These are phyloP conservation scores for Alliaria petiolata DNA, from an alignment of 345 rosid genomes.

Conservation along the genomic window DNA sequence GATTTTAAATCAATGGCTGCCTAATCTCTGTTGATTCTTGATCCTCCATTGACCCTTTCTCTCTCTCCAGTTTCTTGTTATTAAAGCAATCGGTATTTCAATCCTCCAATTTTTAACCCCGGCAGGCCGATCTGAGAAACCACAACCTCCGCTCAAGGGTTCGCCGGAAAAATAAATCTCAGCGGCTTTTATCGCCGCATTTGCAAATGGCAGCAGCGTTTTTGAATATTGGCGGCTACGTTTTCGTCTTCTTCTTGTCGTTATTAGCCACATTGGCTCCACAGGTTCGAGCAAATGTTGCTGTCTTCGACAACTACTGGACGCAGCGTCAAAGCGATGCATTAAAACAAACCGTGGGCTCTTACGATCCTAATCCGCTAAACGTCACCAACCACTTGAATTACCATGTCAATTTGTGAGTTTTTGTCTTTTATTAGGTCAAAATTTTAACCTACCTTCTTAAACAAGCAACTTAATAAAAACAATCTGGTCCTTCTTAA, in stretches of 20 bases:
- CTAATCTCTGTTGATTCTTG: conserved; percentile 6
- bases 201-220: conserved; percentile 15
- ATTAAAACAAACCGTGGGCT: neutral
- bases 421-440: conserved; percentile 5
- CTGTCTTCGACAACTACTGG: conserved; percentile 26
- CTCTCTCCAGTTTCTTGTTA: neutral
- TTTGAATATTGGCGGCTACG: neutral
- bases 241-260: conserved; percentile 6
- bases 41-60: conserved; percentile 1
- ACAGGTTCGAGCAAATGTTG: conserved; percentile 12
- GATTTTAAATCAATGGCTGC: neutral
- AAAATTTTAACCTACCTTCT: neutral
- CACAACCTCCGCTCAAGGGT: conserved; percentile 1
- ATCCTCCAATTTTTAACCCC: neutral
- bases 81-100: conserved; percentile 13
- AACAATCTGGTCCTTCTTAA: neutral
- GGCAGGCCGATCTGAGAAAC: neutral
- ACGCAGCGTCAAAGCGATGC: conserved; percentile 21
- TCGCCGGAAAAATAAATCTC: neutral
- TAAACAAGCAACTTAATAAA: conserved; percentile 4
- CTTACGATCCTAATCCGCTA: conserved; percentile 29
- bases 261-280: conserved; percentile 10
- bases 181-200: conserved; percentile 1
- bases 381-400: conserved; percentile 29
- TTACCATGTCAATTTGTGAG: conserved; percentile 27